Evolutionary conservation across 768 basidiomycete species (phyloP).

Genomic region (Calocera cornea): DNA sequence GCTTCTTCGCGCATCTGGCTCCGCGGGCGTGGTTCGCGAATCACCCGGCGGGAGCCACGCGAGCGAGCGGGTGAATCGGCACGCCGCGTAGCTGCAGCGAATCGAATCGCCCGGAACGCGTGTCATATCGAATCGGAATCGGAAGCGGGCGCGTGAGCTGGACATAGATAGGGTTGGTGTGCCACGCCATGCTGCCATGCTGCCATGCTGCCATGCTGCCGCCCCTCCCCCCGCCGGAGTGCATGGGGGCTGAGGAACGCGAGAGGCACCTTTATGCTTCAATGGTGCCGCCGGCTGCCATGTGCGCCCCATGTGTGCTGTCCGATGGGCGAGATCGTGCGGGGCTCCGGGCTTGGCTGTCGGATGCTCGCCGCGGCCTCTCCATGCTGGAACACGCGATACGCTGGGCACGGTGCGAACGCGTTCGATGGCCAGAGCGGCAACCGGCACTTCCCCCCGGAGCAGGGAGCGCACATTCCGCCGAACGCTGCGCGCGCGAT

Average conservation of each 20-base stretch:
- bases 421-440: background rate
- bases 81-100: background rate
- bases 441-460: background rate
- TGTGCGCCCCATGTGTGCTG: background rate
- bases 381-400: background rate
- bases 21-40: background rate
- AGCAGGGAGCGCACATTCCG: background rate
- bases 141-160: background rate
- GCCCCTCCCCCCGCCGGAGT: no score
- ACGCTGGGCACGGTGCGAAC: background rate
- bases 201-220: no score
- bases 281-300: conserved; percentile 4
- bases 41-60: background rate
- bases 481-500: no score
- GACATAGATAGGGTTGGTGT: background rate
- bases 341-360: background rate
- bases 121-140: no score
- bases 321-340: background rate
- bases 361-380: background rate
- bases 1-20: background rate
- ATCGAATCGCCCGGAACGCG: no score
- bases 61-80: background rate
- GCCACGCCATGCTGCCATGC: background rate
- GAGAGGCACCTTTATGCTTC: background rate
- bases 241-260: background rate